phyloP scores from a whole-genome alignment of 148 eudicot genomes.

The Chenopodium suecicum region DNA sequence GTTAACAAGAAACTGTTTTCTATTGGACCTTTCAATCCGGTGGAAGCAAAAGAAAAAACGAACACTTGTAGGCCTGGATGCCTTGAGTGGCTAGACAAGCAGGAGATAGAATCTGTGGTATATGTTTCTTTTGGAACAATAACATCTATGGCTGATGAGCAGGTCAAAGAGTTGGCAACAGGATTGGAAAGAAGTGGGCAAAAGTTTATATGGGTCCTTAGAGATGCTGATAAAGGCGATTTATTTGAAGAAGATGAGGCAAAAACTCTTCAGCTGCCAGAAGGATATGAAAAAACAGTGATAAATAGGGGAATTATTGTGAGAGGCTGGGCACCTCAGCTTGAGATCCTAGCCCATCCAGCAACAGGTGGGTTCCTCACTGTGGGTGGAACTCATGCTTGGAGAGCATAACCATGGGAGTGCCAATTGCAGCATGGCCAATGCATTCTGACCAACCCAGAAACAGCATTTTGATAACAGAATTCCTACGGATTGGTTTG shows the following conservation, averaged over 20 bases:
- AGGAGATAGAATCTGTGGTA: constrained; percentile 47
- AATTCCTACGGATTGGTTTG: constrained; percentile 36
- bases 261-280: constrained; percentile 34
- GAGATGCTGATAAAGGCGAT: constrained; percentile 27
- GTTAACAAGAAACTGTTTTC: constrained; percentile 34
- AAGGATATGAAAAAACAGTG: constrained; percentile 53
- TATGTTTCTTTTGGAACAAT: constrained; percentile 67
- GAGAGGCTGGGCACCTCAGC: constrained; percentile 69
- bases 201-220: constrained; percentile 71
- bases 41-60: constrained; percentile 3
- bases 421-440: constrained; percentile 65
- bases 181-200: constrained; percentile 55
- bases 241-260: constrained; percentile 17
- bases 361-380: constrained; percentile 61
- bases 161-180: constrained; percentile 49
- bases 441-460: constrained; percentile 75
- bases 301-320: constrained; percentile 40
- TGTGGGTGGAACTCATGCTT: constrained; percentile 77
- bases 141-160: constrained; percentile 38
- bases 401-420: constrained; percentile 64
- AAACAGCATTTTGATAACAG: constrained; percentile 37
- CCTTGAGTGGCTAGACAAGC: constrained; percentile 65
- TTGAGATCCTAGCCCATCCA: constrained; percentile 49
- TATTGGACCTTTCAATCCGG: constrained; percentile 49
- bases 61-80: constrained; percentile 21